Percentiles rank a stretch among this genome's conserved stretches.
phyloP scores from a whole-genome alignment of 495 filamentous ascomycete species.

The Talaromyces stipitatus region DNA sequence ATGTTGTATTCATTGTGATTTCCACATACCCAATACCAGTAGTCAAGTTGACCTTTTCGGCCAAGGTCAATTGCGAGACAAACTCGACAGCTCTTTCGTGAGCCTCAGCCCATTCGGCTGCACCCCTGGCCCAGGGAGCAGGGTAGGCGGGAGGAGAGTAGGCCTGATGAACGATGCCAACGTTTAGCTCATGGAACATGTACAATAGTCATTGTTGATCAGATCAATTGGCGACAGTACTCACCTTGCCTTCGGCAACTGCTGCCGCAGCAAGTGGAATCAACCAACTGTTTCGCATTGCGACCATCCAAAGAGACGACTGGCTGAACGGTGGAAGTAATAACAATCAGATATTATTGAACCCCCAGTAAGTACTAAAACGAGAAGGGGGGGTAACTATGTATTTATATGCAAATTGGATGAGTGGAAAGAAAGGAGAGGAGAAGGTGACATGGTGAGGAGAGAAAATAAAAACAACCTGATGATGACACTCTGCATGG shows the following conservation, averaged over 20 bases:
- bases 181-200: neutral
- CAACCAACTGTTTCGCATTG: conserved; percentile 35
- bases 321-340: neutral
- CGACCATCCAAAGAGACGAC: neutral
- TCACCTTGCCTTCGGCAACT: conserved; percentile 24
- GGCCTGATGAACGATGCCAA: conserved; percentile 13
- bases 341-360: neutral
- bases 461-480: no score
- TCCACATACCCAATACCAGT: conserved; percentile 64
- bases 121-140: conserved; percentile 68
- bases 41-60: conserved; percentile 90
- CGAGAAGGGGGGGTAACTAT: neutral
- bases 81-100: conserved; percentile 70
- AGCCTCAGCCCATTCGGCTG: conserved; percentile 69
- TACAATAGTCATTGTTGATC: neutral
- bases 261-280: conserved; percentile 27
- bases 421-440: neutral
- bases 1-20: neutral
- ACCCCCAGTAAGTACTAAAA: neutral
- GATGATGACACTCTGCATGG: no score
- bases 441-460: neutral
- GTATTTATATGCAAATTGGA: neutral
- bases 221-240: neutral
- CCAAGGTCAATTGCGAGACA: conserved; percentile 73
- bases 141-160: conserved; percentile 67